Evolutionary conservation across 331 rosid genomes (phyloP), one percentile per base, ranked within the genome.

Genomic region (Cydonia oblonga): DNA sequence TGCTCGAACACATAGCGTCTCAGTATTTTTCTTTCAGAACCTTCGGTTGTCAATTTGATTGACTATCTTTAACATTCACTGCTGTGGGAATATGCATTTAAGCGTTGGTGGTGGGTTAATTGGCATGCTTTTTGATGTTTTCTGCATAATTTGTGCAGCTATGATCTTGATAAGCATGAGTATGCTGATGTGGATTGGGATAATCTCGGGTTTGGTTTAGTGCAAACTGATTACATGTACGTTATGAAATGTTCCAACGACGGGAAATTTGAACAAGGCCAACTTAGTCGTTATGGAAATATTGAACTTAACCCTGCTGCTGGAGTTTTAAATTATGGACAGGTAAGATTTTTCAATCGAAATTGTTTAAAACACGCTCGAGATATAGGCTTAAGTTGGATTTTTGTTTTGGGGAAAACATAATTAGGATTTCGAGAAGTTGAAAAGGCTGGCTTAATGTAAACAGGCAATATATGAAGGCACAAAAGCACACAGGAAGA

Each of bases 401-500:
- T 15, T 46, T 46, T 46, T 46, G 53, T 46, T 46, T 46, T 46
- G 53, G 9, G 53, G 53, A 46, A 46, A 46, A 46, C 20, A 15
- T 46, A 46, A 16, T 46, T 16, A 5, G n/a, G n/a, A 46, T 2
- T 46, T 16, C 9, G n/a, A 6, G 20, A 16, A 2, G 20, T 46
- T 46, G 53, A 46, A 16, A 46, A 16, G 53, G 53, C 53, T 46
- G 53, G 6, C 53, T 46, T 9, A 57, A 76, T 61, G 3, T 26
- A 25, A 30, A 59, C 70, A 90, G 98, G 98, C 95, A 65, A 16
- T 89, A 66, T 93, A 85, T 40, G 97, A 93, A 89, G 98, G 98
- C 9, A 83, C 88, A 11, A 93, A 90, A 86, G 98, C 91, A 56
- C 83, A 76, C 75, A 90, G 93, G 79, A 93, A 79, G 57, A 84